These are phyloP conservation scores for Peniophora sp. DNA, from an alignment of 1,284 basidiomycete species.

Conservation along the genomic window DNA sequence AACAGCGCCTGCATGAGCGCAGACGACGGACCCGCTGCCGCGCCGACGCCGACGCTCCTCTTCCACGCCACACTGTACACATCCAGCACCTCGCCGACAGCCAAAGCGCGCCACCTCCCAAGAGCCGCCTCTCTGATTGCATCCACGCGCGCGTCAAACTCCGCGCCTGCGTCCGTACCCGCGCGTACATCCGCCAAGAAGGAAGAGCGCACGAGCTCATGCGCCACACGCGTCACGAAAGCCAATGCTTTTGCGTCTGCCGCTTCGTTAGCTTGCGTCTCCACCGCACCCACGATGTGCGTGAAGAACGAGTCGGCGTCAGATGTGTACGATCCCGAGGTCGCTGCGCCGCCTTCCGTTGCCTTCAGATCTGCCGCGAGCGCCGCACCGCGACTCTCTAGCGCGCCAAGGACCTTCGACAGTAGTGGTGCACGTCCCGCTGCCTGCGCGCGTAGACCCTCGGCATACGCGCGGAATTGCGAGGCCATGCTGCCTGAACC, in stretches of 20 bases:
- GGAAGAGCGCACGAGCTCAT: slow-evolving; percentile 33
- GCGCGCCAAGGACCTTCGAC: slow-evolving; percentile 42
- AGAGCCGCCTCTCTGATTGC: slow-evolving; percentile 36
- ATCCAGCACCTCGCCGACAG: slow-evolving; percentile 26
- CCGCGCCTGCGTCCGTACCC: slow-evolving; percentile 28
- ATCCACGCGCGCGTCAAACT: slow-evolving; percentile 31
- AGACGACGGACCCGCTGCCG: slow-evolving; percentile 32
- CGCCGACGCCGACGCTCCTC: neutral
- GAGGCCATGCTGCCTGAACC: slow-evolving; percentile 30
- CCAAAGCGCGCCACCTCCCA: slow-evolving; percentile 39
- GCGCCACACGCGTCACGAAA: slow-evolving; percentile 30
- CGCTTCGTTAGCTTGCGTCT: slow-evolving; percentile 18
- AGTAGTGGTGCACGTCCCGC: slow-evolving; percentile 51
- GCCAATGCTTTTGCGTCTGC: slow-evolving; percentile 21
- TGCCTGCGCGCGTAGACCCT: slow-evolving; percentile 47
- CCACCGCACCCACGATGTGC: slow-evolving; percentile 31
- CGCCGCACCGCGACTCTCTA: slow-evolving; percentile 48
- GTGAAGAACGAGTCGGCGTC: slow-evolving; percentile 38
- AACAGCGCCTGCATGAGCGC: slow-evolving; percentile 46
- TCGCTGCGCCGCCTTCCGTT: slow-evolving; percentile 27
- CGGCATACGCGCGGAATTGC: slow-evolving; percentile 52
- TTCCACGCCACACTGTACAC: slow-evolving; percentile 8
- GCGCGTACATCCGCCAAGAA: slow-evolving; percentile 21
- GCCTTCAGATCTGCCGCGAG: slow-evolving; percentile 53
- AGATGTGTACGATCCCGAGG: slow-evolving; percentile 33